A percentile compares a stretch with the other conserved stretches of the same genome.
Conservation (phyloP, 2,329 filamentous ascomycete genomes). For the Myriosclerotinia curreyana region DNA sequence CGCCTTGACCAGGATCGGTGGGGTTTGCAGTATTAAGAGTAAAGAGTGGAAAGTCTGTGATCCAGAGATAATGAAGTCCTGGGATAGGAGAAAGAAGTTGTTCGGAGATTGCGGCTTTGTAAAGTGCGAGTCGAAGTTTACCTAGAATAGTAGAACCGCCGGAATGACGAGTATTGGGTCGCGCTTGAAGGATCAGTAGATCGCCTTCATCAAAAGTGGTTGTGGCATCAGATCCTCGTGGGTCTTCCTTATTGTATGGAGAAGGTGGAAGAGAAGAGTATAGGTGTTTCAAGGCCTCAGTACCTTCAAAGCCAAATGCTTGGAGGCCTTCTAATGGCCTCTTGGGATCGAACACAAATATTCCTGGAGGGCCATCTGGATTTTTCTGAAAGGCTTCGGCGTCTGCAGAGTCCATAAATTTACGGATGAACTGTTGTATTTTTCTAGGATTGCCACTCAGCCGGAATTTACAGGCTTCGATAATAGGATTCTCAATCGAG, state of each 20-base stretch:
- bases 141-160: constrained; percentile 65
- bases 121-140: constrained; percentile 36
- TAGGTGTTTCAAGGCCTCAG: constrained; percentile 47
- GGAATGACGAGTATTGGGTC: constrained; percentile 57
- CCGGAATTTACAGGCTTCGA: constrained; percentile 72
- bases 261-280: constrained; percentile 28
- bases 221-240: constrained; percentile 36
- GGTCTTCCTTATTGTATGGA: not conserved
- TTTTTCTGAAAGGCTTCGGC: constrained; percentile 61
- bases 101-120: constrained; percentile 35
- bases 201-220: constrained; percentile 61
- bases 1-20: constrained; percentile 64
- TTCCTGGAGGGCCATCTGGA: constrained; percentile 72
- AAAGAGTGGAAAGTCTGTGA: constrained; percentile 90
- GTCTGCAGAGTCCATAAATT: constrained; percentile 68
- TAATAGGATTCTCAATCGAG: constrained; percentile 60
- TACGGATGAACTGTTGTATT: constrained; percentile 59
- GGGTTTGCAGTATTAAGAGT: constrained; percentile 58
- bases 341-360: constrained; percentile 70
- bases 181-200: constrained; percentile 76
- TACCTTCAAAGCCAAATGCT: constrained; percentile 70
- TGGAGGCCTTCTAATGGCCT: constrained; percentile 75
- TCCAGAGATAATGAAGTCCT: constrained; percentile 72
- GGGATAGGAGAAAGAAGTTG: constrained; percentile 31
- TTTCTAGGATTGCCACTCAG: constrained; percentile 51